phyloP scores from a whole-genome alignment of 2,329 filamentous ascomycete species.

The Lachnellula willkommii region DNA sequence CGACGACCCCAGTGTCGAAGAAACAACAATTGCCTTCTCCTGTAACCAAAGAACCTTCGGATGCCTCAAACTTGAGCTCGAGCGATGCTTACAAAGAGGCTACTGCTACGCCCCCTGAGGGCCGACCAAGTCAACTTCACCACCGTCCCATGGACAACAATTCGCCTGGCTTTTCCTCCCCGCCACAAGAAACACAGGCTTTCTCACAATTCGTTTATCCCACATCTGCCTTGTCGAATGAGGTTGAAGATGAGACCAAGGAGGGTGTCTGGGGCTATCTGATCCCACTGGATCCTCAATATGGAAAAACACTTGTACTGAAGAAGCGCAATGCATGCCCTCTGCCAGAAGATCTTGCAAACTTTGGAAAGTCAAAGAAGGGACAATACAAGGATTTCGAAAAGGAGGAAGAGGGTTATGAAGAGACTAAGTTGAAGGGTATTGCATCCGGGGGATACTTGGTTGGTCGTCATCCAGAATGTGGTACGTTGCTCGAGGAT shows the following conservation, averaged over 20 bases:
- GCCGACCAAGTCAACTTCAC: slow-evolving; percentile 48
- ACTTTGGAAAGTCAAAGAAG: slow-evolving; percentile 37
- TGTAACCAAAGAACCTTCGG: slow-evolving; percentile 63
- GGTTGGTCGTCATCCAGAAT: slow-evolving; percentile 89
- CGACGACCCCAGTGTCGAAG: slow-evolving; percentile 56
- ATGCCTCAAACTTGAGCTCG: slow-evolving; percentile 46
- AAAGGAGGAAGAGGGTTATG: slow-evolving; percentile 55
- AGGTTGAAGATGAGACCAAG: slow-evolving; percentile 74
- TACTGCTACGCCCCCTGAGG: slow-evolving; percentile 64
- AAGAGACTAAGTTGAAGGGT: slow-evolving; percentile 55
- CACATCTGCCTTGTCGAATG: slow-evolving; percentile 66
- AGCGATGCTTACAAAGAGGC: slow-evolving; percentile 58
- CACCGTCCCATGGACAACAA: slow-evolving; percentile 39
- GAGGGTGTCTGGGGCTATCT: slow-evolving; percentile 91
- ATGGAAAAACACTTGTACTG: slow-evolving; percentile 67
- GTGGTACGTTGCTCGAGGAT: slow-evolving; percentile 55
- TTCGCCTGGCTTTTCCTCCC: slow-evolving; percentile 42
- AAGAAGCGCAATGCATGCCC: slow-evolving; percentile 69
- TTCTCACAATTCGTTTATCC: slow-evolving; percentile 78
- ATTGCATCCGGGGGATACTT: slow-evolving; percentile 77
- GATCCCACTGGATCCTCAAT: slow-evolving; percentile 69
- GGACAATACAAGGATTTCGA: slow-evolving; percentile 43
- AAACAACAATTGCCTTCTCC: slow-evolving; percentile 75
- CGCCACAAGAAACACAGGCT: slow-evolving; percentile 70
- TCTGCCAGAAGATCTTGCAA: slow-evolving; percentile 43